Conservation (phyloP, 1,139 yeast genomes). For the Saccharomycopsis crataegensis region DNA sequence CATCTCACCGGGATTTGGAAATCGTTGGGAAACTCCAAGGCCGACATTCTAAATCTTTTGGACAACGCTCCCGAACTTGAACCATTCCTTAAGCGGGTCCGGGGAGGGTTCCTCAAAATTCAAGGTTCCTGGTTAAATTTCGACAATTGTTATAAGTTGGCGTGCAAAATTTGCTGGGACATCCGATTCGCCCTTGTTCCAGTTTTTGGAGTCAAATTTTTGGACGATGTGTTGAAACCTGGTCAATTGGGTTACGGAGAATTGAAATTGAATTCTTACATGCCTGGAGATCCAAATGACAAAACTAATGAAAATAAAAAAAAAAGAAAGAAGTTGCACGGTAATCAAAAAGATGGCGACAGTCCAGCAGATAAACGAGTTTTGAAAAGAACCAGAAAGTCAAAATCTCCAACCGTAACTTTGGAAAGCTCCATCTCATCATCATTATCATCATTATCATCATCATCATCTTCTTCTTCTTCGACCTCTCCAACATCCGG, state of each 20-base stretch:
- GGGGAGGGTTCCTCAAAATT: conserved; percentile 89
- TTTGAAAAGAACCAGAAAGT: not conserved
- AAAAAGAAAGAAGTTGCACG: conserved; percentile 8
- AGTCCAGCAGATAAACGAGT: not conserved
- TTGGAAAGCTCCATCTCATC: not conserved
- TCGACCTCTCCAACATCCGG: not conserved
- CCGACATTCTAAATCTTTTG: conserved; percentile 67
- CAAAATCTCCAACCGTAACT: not conserved
- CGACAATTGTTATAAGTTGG: conserved; percentile 58
- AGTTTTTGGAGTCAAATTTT: conserved; percentile 69
- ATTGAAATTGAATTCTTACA: conserved; percentile 27
- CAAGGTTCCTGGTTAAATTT: conserved; percentile 95
- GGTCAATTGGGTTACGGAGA: conserved; percentile 63
- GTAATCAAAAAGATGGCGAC: not conserved
- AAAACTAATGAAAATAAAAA: conserved; percentile 17
- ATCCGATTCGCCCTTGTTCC: conserved; percentile 76
- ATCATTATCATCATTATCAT: not conserved
- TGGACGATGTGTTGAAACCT: conserved; percentile 62
- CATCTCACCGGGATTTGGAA: conserved; percentile 93
- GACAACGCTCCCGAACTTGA: conserved; percentile 66
- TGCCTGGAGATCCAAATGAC: conserved; percentile 19
- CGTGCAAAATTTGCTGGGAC: conserved; percentile 68
- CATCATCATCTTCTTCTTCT: conserved; percentile 1
- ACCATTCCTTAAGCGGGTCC: conserved; percentile 53
- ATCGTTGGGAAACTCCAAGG: conserved; percentile 62